These are phyloP conservation scores for Podaxis mareebaensis DNA, from an alignment of 768 basidiomycete species.

Conservation along the genomic window DNA sequence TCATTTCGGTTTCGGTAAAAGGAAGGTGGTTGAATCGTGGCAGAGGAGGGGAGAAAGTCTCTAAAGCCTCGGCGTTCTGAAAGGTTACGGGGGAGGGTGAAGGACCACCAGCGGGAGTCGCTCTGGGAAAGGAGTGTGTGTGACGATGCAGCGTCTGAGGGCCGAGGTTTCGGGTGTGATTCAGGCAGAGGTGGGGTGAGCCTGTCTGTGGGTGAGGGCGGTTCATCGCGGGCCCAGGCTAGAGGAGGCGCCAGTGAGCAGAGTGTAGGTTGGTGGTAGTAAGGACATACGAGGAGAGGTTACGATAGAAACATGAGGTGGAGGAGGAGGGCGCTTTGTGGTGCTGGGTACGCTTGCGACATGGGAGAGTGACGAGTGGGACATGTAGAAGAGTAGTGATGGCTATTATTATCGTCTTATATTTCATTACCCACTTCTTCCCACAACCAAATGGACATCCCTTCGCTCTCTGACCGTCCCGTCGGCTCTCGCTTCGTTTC, in stretches of 20 bases:
- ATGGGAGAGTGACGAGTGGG: constrained; percentile 30
- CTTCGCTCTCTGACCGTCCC: constrained; percentile 67
- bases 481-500: constrained; percentile 88
- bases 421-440: not conserved
- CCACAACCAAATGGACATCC: constrained; percentile 38
- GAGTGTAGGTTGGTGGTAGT: constrained; percentile 4
- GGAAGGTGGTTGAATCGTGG: constrained; percentile 35
- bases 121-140: constrained; percentile 44
- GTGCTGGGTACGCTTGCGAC: constrained; percentile 35
- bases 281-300: constrained; percentile 66
- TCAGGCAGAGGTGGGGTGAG: constrained; percentile 21
- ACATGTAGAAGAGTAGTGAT: constrained; percentile 10
- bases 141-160: constrained; percentile 56
- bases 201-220: constrained; percentile 63
- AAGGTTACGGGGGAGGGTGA: constrained; percentile 51
- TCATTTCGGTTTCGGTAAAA: constrained; percentile 34
- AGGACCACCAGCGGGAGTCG: constrained; percentile 73
- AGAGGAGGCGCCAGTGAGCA: constrained; percentile 11
- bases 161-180: constrained; percentile 36
- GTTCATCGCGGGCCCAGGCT: constrained; percentile 89
- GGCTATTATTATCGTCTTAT: not conserved
- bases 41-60: constrained; percentile 50
- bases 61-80: constrained; percentile 37
- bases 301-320: constrained; percentile 55
- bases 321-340: constrained; percentile 40